phyloP scores from a whole-genome alignment of 148 eudicot genomes.

The Diospyros kaki region DNA sequence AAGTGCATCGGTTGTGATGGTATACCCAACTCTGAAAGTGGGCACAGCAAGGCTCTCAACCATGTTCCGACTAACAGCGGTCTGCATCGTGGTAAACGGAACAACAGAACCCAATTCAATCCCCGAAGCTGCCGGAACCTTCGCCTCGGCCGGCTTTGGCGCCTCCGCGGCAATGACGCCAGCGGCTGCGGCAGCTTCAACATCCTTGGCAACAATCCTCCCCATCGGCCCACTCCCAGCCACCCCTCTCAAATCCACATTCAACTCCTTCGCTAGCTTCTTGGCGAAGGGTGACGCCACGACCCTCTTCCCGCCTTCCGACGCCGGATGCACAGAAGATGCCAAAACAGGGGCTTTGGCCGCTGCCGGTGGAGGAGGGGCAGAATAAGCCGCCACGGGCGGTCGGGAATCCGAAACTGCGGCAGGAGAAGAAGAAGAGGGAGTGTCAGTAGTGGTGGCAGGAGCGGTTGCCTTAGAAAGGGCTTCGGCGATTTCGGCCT shows the following conservation, averaged over 20 bases:
- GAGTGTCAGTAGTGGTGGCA: background rate
- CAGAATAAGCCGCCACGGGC: slow-evolving; percentile 8
- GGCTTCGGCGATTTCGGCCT: slow-evolving; percentile 56
- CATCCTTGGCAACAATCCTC: slow-evolving; percentile 98
- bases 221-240: slow-evolving; percentile 90
- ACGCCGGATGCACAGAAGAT: slow-evolving; percentile 59
- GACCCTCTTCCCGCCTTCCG: slow-evolving; percentile 89
- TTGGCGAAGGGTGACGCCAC: slow-evolving; percentile 98
- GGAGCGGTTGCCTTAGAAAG: slow-evolving; percentile 27
- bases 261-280: slow-evolving; percentile 83
- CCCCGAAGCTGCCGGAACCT: slow-evolving; percentile 9
- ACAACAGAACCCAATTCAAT: slow-evolving; percentile 74
- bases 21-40: slow-evolving; percentile 87
- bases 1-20: slow-evolving; percentile 81
- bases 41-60: slow-evolving; percentile 91
- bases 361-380: background rate
- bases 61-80: slow-evolving; percentile 89
- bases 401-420: slow-evolving; percentile 9
- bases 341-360: slow-evolving; percentile 11
- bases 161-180: slow-evolving; percentile 13
- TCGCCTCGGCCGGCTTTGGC: slow-evolving; percentile 9
- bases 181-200: slow-evolving; percentile 48
- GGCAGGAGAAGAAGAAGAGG: slow-evolving; percentile 16
- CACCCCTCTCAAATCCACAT: slow-evolving; percentile 72
- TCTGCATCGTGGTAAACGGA: slow-evolving; percentile 92